Conservation (phyloP, 805 yeast genomes). For the Candida ovalis region DNA sequence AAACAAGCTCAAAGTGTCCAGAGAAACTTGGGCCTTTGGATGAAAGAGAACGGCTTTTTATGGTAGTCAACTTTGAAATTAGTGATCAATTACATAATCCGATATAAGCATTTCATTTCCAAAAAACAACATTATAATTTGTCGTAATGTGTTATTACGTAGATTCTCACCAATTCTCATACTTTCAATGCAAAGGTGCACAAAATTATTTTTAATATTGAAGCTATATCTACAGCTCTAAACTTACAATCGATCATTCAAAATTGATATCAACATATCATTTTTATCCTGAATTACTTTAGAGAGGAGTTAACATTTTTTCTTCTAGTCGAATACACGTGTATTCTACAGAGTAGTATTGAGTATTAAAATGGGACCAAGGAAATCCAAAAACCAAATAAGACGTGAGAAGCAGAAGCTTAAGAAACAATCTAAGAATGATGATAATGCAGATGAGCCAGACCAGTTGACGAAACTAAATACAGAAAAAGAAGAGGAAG, state of each 20-base stretch:
- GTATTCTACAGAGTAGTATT: neutral
- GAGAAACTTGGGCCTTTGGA: too few relatives aligned
- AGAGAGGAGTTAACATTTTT: too few relatives aligned
- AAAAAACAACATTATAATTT: too few relatives aligned
- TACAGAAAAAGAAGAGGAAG: slow-evolving; percentile 3
- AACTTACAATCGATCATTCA: neutral
- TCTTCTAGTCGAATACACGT: neutral
- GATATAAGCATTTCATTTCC: too few relatives aligned
- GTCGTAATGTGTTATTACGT: too few relatives aligned
- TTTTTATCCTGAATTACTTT: neutral
- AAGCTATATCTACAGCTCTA: too few relatives aligned
- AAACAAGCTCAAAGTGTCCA: too few relatives aligned
- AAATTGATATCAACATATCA: neutral
- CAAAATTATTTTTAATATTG: neutral
- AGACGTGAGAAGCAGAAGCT: slow-evolving; percentile 47
- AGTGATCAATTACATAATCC: too few relatives aligned
- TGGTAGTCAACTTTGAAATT: too few relatives aligned
- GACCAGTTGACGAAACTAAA: neutral
- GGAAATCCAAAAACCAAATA: slow-evolving; percentile 50
- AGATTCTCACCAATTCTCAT: too few relatives aligned
- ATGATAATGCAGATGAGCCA: neutral
- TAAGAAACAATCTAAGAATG: slow-evolving; percentile 9
- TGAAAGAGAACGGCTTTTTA: too few relatives aligned
- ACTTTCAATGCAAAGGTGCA: neutral
- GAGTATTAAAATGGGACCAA: slow-evolving; percentile 11